phyloP scores from a whole-genome alignment of 306 rosid species.

The Casuarina cunninghamiana region DNA sequence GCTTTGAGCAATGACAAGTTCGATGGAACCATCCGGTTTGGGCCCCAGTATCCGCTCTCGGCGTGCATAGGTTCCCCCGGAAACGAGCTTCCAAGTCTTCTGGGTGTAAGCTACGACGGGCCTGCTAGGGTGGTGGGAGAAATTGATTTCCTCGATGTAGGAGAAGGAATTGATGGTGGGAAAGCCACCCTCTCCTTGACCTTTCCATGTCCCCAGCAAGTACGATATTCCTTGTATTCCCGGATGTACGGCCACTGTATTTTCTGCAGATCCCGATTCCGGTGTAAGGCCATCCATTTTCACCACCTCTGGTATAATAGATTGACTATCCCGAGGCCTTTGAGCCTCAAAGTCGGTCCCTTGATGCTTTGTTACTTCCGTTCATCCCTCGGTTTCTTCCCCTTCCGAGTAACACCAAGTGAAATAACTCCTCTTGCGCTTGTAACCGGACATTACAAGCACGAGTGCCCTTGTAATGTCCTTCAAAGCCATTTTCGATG shows the following conservation, averaged over 20 bases:
- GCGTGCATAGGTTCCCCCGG: slow-evolving; percentile 87
- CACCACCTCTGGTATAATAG: neutral
- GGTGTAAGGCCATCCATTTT: slow-evolving; percentile 29
- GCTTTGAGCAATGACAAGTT: slow-evolving; percentile 84
- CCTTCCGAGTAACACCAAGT: no score
- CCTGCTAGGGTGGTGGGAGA: slow-evolving; percentile 79
- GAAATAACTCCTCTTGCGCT: no score
- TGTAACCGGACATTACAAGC: no score
- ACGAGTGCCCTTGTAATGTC: no score
- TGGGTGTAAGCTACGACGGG: slow-evolving; percentile 73
- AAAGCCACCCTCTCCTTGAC: slow-evolving; percentile 80
- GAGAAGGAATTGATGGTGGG: slow-evolving; percentile 85
- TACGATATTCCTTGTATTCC: slow-evolving; percentile 61
- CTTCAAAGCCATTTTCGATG: no score
- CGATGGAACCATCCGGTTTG: slow-evolving; percentile 68
- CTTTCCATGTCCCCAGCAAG: slow-evolving; percentile 80
- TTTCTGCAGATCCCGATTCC: slow-evolving; percentile 6
- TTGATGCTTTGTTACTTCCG: neutral
- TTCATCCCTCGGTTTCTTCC: neutral
- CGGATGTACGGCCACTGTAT: slow-evolving; percentile 47
- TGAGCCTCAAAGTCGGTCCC: neutral
- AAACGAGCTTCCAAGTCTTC: slow-evolving; percentile 78
- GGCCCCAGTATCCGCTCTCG: slow-evolving; percentile 90
- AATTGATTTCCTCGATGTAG: slow-evolving; percentile 69
- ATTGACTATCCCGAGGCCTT: neutral